phyloP scores from a whole-genome alignment of 305 asterid genomes.

The Fraxinus nigra region DNA sequence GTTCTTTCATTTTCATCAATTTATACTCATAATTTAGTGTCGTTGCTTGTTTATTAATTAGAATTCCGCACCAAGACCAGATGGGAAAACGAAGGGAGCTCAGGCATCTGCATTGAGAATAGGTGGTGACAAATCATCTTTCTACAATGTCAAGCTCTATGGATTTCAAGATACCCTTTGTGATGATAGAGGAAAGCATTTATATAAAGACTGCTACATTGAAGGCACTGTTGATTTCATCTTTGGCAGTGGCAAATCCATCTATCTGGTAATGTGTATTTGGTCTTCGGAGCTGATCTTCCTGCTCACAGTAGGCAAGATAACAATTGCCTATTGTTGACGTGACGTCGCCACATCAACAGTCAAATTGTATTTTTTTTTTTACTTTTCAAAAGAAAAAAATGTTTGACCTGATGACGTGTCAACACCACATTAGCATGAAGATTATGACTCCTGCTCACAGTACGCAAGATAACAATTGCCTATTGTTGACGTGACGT shows the following conservation, averaged over 20 bases:
- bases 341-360: too few species aligned
- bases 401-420: too few species aligned
- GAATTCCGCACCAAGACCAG: conserved; percentile 81
- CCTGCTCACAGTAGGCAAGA: too few species aligned
- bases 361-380: too few species aligned
- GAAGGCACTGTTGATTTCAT: conserved; percentile 90
- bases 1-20: neutral
- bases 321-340: too few species aligned
- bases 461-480: too few species aligned
- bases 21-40: neutral
- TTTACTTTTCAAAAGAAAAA: too few species aligned
- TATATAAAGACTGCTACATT: conserved; percentile 71
- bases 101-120: conserved; percentile 67
- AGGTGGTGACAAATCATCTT: conserved; percentile 52
- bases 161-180: conserved; percentile 85
- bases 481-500: too few species aligned
- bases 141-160: conserved; percentile 58
- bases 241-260: conserved; percentile 67
- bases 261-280: conserved; percentile 50
- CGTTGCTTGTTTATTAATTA: conserved; percentile 3
- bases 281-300: too few species aligned
- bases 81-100: conserved; percentile 32
- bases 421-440: too few species aligned
- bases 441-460: too few species aligned
- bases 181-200: conserved; percentile 64